A percentile compares a stretch with the other conserved stretches of the same genome.
Evolutionary conservation across 352 stramenopile species (phyloP).

Genomic region (Pythium plurisporium): DNA sequence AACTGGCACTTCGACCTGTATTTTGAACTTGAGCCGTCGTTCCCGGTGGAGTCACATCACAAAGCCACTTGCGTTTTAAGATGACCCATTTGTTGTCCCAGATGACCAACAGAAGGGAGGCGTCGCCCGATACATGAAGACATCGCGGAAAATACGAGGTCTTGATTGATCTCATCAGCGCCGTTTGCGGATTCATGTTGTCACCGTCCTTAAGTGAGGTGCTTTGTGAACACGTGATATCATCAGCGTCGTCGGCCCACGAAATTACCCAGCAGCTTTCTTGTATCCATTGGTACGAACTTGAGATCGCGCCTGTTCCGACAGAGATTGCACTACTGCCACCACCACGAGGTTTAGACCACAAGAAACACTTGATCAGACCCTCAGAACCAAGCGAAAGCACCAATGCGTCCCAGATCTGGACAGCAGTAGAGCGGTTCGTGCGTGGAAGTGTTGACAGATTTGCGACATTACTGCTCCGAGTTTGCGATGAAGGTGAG

Average conservation of each 20-base stretch:
- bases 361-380: slow-evolving; percentile 77
- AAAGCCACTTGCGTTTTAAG: slow-evolving; percentile 79
- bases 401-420: slow-evolving; percentile 65
- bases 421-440: not conserved
- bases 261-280: slow-evolving; percentile 83
- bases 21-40: not conserved
- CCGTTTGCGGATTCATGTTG: slow-evolving; percentile 79
- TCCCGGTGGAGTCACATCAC: slow-evolving; percentile 30
- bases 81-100: slow-evolving; percentile 76
- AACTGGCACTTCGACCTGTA: slow-evolving; percentile 12
- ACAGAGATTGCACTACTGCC: slow-evolving; percentile 16
- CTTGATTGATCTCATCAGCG: slow-evolving; percentile 80
- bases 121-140: slow-evolving; percentile 54
- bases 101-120: slow-evolving; percentile 63
- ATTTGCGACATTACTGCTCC: not conserved
- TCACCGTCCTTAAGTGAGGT: slow-evolving; percentile 74
- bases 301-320: not conserved
- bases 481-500: not conserved
- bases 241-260: slow-evolving; percentile 74
- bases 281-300: slow-evolving; percentile 59
- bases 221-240: slow-evolving; percentile 83
- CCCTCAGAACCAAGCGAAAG: slow-evolving; percentile 73
- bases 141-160: slow-evolving; percentile 65
- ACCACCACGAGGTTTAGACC: slow-evolving; percentile 57
- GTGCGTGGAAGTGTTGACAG: not conserved